Base-by-base conservation (phyloP, 768 basidiomycete genomes). In the Mycena rebaudengoi region DNA sequence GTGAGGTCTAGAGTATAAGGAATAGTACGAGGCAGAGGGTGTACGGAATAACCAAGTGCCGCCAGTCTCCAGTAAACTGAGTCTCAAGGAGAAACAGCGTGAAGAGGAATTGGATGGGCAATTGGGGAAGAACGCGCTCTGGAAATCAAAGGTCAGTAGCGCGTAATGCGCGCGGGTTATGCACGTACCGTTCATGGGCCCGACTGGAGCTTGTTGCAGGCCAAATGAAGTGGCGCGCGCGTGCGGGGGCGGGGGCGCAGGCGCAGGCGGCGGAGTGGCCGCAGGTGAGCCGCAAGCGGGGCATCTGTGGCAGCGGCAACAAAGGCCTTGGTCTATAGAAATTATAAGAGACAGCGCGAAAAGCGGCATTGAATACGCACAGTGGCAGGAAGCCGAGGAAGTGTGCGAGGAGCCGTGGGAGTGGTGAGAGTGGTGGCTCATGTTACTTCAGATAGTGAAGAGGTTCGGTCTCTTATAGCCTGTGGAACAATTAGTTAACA, bases 321-420 rank as follows among this genome's bases (percentile, higher is more conserved):
- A 45, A 25, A 46, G 26, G 23, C 18, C 33, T 32, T 14, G 43
- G n/a, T 46, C 55, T 57, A 37, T 33, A 16, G 28, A 32, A 14
- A 18, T 29, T 43, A 43, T 57, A 10, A 46, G 55, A 21, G 44
- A 45, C 14, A n/a, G 25, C 26, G 26, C n/a, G 10, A 35, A 23
- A 14, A 23, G 20, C 41, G 43, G 55, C 16, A 45, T 16, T n/a
- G 25, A 29, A 35, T 26, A 45, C 55, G 32, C 43, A 57, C 55
- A 45, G 30, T 25, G 14, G 23, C 41, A 53, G n/a, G 50, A 23
- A 53, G 52, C 25, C 41, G 37, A 40, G 46, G 46, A 50, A 20
- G 43, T 33, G 30, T 44, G 55, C 41, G 55, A 57, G 55, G 55
- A 57, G 55, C 55, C 44, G 44, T 44, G 55, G 21, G 55, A 35